phyloP scores from a whole-genome alignment of 169 alveolate genomes.

The Plasmodium fragile region DNA sequence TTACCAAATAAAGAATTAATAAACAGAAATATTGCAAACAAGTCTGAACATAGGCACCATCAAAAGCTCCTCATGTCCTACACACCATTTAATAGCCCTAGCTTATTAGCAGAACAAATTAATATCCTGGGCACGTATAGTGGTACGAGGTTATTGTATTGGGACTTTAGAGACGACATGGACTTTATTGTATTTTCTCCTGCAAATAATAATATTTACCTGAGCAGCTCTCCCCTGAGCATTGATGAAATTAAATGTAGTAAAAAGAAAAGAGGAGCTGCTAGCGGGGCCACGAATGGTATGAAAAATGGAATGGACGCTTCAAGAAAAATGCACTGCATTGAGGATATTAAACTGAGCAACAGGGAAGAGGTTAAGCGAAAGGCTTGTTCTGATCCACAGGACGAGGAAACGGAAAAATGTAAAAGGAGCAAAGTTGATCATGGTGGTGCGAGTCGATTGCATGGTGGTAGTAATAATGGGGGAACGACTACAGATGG shows the following conservation, averaged over 20 bases:
- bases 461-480: not conserved
- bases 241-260: conserved; percentile 22
- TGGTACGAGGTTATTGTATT: conserved; percentile 89
- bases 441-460: not conserved
- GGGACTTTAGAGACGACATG: conserved; percentile 91
- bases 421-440: not conserved
- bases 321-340: not conserved
- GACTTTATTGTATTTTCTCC: conserved; percentile 82
- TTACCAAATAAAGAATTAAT: conserved; percentile 91
- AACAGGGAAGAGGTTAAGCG: conserved; percentile 39
- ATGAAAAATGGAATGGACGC: not conserved
- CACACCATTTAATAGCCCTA: conserved; percentile 91
- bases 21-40: conserved; percentile 87
- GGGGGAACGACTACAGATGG: not conserved
- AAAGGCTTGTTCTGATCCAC: conserved; percentile 19
- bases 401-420: not conserved
- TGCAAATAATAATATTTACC: conserved; percentile 82
- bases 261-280: conserved; percentile 15
- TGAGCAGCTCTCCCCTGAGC: conserved; percentile 79
- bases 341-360: conserved; percentile 29
- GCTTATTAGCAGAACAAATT: conserved; percentile 90
- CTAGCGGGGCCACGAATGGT: not conserved
- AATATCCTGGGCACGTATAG: conserved; percentile 89
- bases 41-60: conserved; percentile 91
- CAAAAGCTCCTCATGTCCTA: conserved; percentile 90